Conservation (phyloP, 495 filamentous ascomycete genomes). For the Neurospora sp. region DNA sequence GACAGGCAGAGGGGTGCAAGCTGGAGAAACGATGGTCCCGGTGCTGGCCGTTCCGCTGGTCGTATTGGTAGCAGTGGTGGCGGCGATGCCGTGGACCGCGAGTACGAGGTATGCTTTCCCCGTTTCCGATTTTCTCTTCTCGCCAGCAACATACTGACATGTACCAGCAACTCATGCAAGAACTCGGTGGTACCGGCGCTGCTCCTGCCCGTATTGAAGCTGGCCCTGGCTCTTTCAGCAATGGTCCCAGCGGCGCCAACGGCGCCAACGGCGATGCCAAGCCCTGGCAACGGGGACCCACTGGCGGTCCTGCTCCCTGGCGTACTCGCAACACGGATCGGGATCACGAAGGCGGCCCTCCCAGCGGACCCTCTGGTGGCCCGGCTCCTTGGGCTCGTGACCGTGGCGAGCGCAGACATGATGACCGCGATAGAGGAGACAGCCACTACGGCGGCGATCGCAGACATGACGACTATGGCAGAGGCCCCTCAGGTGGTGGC, state of each 20-base stretch:
- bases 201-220: slow-evolving; percentile 78
- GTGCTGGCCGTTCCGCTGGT: slow-evolving; percentile 36
- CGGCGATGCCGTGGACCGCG: slow-evolving; percentile 82
- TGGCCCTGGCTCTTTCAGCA: slow-evolving; percentile 53
- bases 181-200: slow-evolving; percentile 62
- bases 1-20: slow-evolving; percentile 81
- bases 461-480: slow-evolving; percentile 27
- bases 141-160: slow-evolving; percentile 21
- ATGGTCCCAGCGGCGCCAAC: slow-evolving; percentile 24
- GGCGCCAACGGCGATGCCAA: slow-evolving; percentile 45
- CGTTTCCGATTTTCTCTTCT: neutral
- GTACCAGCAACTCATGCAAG: slow-evolving; percentile 87
- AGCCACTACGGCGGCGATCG: slow-evolving; percentile 15
- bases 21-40: slow-evolving; percentile 70
- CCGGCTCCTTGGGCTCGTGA: slow-evolving; percentile 49
- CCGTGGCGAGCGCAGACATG: slow-evolving; percentile 29
- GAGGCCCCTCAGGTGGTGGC: slow-evolving; percentile 19
- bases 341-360: slow-evolving; percentile 25
- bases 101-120: slow-evolving; percentile 68
- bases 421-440: slow-evolving; percentile 15
- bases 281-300: slow-evolving; percentile 87
- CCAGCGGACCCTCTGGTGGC: slow-evolving; percentile 24
- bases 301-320: slow-evolving; percentile 82
- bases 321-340: slow-evolving; percentile 34
- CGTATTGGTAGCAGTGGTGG: slow-evolving; percentile 50